phyloP scores from a whole-genome alignment of 1,284 basidiomycete species.

The Singerocomus inundabilis region DNA sequence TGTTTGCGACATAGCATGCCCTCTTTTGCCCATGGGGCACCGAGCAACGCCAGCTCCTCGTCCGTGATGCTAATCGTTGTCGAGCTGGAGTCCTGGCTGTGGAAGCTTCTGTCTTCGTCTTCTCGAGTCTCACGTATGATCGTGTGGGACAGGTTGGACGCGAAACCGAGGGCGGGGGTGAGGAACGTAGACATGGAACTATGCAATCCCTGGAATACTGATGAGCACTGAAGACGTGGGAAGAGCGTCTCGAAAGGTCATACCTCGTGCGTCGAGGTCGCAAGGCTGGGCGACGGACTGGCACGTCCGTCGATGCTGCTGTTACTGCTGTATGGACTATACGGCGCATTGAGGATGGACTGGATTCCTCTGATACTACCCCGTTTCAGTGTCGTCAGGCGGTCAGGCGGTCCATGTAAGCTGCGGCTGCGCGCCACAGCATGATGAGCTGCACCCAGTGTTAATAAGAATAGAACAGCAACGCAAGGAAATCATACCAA shows the following conservation, averaged over 20 bases:
- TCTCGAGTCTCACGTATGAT: constrained; percentile 95
- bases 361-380: constrained; percentile 87
- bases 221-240: constrained; percentile 12
- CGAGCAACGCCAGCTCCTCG: constrained; percentile 91
- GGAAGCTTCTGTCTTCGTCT: constrained; percentile 77
- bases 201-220: constrained; percentile 38
- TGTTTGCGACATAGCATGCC: constrained; percentile 93
- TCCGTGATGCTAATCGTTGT: constrained; percentile 84
- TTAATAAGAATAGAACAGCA: constrained; percentile 55
- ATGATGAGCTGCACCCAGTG: constrained; percentile 46
- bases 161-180: constrained; percentile 87
- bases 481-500: constrained; percentile 41
- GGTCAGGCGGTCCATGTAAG: constrained; percentile 62
- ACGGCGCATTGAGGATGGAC: constrained; percentile 63
- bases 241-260: constrained; percentile 20
- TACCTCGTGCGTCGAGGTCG: constrained; percentile 82
- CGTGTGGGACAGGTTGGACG: constrained; percentile 91
- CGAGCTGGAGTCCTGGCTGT: constrained; percentile 57
- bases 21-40: constrained; percentile 98
- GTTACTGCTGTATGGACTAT: constrained; percentile 76
- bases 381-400: constrained; percentile 78
- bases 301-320: constrained; percentile 80
- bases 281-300: constrained; percentile 76
- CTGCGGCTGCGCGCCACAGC: constrained; percentile 59
- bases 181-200: constrained; percentile 61